phyloP scores from a whole-genome alignment of 495 filamentous ascomycete genomes.

The Collariella sp. region DNA sequence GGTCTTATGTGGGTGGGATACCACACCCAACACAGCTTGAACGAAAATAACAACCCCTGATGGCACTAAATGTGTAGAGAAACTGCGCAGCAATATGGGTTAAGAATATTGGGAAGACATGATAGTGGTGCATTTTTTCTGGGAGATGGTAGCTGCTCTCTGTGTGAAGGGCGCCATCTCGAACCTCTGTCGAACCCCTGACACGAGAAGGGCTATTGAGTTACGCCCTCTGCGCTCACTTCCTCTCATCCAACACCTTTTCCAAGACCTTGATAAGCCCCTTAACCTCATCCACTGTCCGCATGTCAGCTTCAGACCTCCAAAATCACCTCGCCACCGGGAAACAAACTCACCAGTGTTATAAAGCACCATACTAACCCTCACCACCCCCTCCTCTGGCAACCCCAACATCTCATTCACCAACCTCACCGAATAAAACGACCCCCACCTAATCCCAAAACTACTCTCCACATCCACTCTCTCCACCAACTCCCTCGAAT shows the following conservation, averaged over 20 bases:
- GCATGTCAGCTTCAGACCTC: constrained; percentile 4
- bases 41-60: no score
- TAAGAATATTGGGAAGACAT: no score
- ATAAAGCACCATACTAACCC: constrained; percentile 67
- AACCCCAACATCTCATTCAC: constrained; percentile 51
- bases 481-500: constrained; percentile 51
- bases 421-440: constrained; percentile 58
- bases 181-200: no score
- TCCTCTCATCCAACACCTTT: constrained; percentile 15
- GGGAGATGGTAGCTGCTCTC: no score
- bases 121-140: no score
- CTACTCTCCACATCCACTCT: constrained; percentile 45
- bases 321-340: no score
- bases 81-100: no score
- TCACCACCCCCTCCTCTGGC: constrained; percentile 51
- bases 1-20: background rate
- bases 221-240: constrained; percentile 1
- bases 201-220: no score
- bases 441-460: constrained; percentile 58
- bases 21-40: no score
- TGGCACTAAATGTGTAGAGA: no score
- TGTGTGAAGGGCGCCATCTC: no score
- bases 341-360: constrained; percentile 51
- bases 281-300: constrained; percentile 47
- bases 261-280: constrained; percentile 21